Conservation (phyloP, 208 protist species). For the Borovskyia barvae region DNA sequence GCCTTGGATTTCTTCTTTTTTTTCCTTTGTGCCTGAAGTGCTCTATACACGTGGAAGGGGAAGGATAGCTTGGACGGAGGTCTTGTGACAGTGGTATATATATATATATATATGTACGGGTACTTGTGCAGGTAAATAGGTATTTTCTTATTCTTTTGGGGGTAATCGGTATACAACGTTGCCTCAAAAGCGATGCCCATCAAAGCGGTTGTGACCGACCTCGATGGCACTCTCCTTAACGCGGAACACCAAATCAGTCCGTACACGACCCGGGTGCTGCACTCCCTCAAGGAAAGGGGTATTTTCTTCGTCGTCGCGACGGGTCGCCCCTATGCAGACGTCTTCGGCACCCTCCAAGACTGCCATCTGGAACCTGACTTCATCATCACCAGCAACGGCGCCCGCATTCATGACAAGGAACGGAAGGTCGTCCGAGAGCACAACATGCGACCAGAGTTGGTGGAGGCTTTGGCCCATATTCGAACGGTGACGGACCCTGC, state of each 20-base stretch:
- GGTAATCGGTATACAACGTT: no score
- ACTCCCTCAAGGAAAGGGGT: slow-evolving; percentile 21
- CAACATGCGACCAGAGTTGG: slow-evolving; percentile 34
- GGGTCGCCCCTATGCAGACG: slow-evolving; percentile 34
- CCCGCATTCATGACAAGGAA: slow-evolving; percentile 30
- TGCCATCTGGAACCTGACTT: slow-evolving; percentile 28
- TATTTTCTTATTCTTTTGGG: no score
- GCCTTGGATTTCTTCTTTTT: neutral
- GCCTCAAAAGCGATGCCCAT: slow-evolving; percentile 47
- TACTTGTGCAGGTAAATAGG: no score
- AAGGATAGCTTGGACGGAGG: no score
- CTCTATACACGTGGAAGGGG: no score
- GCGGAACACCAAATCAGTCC: slow-evolving; percentile 28
- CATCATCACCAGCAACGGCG: slow-evolving; percentile 56
- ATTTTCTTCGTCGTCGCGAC: slow-evolving; percentile 39
- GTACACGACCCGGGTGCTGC: slow-evolving; percentile 27
- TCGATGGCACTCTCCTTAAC: slow-evolving; percentile 56
- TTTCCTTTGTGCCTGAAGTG: no score
- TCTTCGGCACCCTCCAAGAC: slow-evolving; percentile 15
- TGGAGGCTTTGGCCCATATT: slow-evolving; percentile 28
- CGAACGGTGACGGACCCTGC: neutral
- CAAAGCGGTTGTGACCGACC: slow-evolving; percentile 37
- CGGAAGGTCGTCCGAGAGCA: slow-evolving; percentile 31
- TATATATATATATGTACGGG: no score
- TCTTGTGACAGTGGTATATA: no score